A percentile compares a stretch with the other conserved stretches of the same genome.
Conservation (phyloP, 139 green algal genomes). For the Chlamydomonas sphaeroides region DNA sequence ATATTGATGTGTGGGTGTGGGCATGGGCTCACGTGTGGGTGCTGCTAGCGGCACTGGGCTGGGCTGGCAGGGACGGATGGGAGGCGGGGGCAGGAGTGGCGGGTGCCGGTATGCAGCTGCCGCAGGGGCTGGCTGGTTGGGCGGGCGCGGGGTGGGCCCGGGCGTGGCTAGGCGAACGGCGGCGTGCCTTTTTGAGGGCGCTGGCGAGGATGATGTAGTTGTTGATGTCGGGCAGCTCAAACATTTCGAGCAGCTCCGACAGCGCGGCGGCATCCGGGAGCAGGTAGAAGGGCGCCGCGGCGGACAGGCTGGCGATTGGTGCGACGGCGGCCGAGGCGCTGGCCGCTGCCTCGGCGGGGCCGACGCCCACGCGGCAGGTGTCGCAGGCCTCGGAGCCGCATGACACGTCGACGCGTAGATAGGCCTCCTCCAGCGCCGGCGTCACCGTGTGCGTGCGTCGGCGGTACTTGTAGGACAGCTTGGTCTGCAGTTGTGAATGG, state of each 20-base stretch:
- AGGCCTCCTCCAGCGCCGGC: constrained; percentile 44
- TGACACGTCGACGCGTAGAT: constrained; percentile 53
- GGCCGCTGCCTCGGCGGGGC: not conserved
- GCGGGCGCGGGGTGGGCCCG: not conserved
- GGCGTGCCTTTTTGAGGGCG: constrained; percentile 34
- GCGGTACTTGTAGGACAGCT: constrained; percentile 53
- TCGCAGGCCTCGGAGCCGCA: constrained; percentile 46
- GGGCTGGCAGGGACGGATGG: too few species aligned
- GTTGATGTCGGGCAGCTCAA: constrained; percentile 58
- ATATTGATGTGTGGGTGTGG: too few species aligned
- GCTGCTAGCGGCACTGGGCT: too few species aligned
- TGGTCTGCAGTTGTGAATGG: constrained; percentile 14
- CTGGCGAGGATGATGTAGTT: constrained; percentile 49
- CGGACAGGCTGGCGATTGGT: constrained; percentile 12
- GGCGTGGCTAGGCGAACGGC: too few species aligned
- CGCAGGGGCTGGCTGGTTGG: too few species aligned
- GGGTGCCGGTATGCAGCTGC: too few species aligned
- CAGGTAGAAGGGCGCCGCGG: constrained; percentile 41
- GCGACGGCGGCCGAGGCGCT: not conserved
- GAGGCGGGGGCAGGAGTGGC: too few species aligned
- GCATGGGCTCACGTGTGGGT: too few species aligned
- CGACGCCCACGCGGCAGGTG: not conserved
- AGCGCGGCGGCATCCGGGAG: constrained; percentile 57
- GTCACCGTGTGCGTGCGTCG: constrained; percentile 50
- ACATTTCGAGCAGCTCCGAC: constrained; percentile 56